Evolutionary conservation across 2,329 filamentous ascomycete species (phyloP), one percentile per base, ranked within the genome.

Genomic region (Trichoderma hamatum): DNA sequence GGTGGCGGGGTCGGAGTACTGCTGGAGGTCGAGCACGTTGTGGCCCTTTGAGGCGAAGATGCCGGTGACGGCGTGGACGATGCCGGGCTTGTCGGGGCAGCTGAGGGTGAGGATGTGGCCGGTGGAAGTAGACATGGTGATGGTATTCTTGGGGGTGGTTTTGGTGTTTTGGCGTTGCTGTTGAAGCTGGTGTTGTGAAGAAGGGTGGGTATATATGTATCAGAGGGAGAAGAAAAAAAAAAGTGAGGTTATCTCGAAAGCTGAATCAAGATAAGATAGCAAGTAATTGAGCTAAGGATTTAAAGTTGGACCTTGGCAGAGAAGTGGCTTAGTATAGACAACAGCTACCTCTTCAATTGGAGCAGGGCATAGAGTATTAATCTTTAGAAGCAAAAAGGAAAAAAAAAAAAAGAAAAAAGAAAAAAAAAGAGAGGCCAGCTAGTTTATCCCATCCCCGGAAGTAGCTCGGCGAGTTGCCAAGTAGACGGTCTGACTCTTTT

Each of bases 11-110:
- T 95, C 92, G 52, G 89, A 91, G 84, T 93, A 96, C 81, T 96
- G 92, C 81, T 94, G 92, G 72, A 94, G 87, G 80, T 96, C 92
- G 72, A 95, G 84, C 77, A 96, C 92, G 80, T 94, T 96, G 81
- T 94, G 86, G 75, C 88, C 86, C 79, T 92, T 87, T 71, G 86
- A 81, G 58, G 92, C 91, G 72, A 96, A 87, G 74, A 95, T 85
- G 71, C 89, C 91, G 9, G 92, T 95, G 73, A 96, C 92, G 68
- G 92, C 90, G 80, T 95, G 91, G 71, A 96, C 91, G 77, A 96
- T 95, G 78, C 92, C 92, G 30, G 92, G 87, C 82, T 92, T 91
- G 83, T 96, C 92, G 65, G 92, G 92, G 82, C 92, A 95, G 66
- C 92, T 93, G 71, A 96, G 85, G 32, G 92, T 95, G 74, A 96